phyloP scores from a whole-genome alignment of 441 rosid species.

The Bocquillonia castaneifolia region DNA sequence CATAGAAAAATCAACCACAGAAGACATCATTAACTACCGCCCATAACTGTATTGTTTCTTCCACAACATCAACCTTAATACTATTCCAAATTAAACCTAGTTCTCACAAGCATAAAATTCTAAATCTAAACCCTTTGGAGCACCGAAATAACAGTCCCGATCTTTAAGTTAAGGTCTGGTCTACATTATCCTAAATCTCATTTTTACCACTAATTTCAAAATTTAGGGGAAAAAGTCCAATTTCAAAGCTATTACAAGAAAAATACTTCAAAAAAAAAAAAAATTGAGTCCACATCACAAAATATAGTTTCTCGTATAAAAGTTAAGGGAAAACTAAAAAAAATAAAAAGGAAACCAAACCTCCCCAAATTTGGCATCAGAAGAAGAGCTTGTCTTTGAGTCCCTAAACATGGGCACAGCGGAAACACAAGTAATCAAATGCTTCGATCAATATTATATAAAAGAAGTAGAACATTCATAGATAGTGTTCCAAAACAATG shows the following conservation, averaged over 20 bases:
- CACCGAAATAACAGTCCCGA: neutral
- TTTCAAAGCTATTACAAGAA: neutral
- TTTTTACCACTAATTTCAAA: neutral
- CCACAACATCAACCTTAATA: neutral
- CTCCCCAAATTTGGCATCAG: conserved; percentile 94
- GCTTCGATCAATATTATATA: conserved; percentile 10
- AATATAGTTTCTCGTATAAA: neutral
- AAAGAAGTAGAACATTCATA: neutral
- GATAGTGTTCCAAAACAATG: conserved; percentile 1
- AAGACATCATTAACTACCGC: neutral
- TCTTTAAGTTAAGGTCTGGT: neutral
- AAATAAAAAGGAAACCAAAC: conserved; percentile 32
- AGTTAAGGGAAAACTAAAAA: neutral
- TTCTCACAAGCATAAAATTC: neutral
- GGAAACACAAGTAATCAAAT: conserved; percentile 22
- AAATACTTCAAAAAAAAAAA: neutral
- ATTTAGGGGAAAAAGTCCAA: neutral
- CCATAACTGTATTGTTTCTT: no score
- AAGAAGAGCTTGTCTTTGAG: conserved; percentile 56
- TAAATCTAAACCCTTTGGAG: neutral
- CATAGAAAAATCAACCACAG: neutral
- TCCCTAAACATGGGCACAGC: conserved; percentile 46
- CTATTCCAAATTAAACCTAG: neutral
- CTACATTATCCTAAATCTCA: neutral
- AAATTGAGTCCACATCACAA: no score